Conservation (phyloP, 805 yeast genomes). For the Hanseniaspora thailandica region DNA sequence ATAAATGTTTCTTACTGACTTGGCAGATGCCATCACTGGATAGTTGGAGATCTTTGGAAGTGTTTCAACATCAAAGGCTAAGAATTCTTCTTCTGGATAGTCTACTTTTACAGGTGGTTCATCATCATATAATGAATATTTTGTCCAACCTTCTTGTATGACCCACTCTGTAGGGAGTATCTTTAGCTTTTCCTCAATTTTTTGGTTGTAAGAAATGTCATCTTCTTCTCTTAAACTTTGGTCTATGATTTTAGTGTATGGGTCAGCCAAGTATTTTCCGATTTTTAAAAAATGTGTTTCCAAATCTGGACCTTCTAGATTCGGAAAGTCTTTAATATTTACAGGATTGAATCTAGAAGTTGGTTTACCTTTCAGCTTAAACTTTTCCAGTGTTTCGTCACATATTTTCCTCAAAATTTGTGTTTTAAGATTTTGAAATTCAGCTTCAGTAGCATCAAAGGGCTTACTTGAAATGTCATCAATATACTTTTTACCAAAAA, state of each 20-base stretch:
- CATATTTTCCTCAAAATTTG: constrained; percentile 34
- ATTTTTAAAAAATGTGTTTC: constrained; percentile 77
- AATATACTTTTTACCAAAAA: constrained; percentile 34
- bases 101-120: constrained; percentile 42
- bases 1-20: constrained; percentile 72
- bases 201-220: too few species aligned
- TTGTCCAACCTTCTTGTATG: constrained; percentile 64
- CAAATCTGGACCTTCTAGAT: constrained; percentile 55
- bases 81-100: constrained; percentile 56
- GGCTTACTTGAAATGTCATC: constrained; percentile 21
- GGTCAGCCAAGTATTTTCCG: constrained; percentile 48
- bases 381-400: constrained; percentile 43
- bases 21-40: constrained; percentile 74
- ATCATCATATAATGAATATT: constrained; percentile 45
- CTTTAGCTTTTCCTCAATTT: constrained; percentile 32
- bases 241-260: constrained; percentile 32
- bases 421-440: constrained; percentile 25
- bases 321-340: constrained; percentile 45
- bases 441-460: constrained; percentile 22
- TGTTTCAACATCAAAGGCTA: constrained; percentile 86
- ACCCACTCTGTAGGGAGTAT: constrained; percentile 43
- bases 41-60: constrained; percentile 62
- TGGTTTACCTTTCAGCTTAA: constrained; percentile 63
- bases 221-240: not conserved
- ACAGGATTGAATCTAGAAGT: constrained; percentile 55